A percentile compares a stretch with the other conserved stretches of the same genome.
phyloP scores from a whole-genome alignment of 192 early-diverging fungal genomes.

The Mortierella alpina region DNA sequence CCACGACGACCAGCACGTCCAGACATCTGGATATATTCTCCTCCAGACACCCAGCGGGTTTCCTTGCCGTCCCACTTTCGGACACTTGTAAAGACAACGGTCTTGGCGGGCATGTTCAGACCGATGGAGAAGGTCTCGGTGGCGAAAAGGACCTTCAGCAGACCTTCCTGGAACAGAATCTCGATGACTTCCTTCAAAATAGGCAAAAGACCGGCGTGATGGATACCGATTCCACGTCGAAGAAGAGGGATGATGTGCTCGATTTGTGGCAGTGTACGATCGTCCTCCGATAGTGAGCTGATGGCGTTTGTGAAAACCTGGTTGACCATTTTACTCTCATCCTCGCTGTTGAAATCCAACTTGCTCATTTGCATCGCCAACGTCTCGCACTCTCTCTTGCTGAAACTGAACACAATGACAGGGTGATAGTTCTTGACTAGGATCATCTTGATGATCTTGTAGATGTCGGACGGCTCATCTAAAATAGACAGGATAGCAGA shows the following conservation, averaged over 20 bases:
- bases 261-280: conserved; percentile 91
- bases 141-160: conserved; percentile 97
- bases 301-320: conserved; percentile 92
- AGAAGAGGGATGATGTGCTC: conserved; percentile 92
- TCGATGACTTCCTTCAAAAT: conserved; percentile 98
- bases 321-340: conserved; percentile 85
- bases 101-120: conserved; percentile 99
- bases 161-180: conserved; percentile 96
- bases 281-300: conserved; percentile 85
- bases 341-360: conserved; percentile 91
- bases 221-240: conserved; percentile 93
- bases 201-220: conserved; percentile 95
- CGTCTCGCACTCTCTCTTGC: conserved; percentile 92
- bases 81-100: conserved; percentile 95
- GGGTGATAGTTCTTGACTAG: conserved; percentile 96
- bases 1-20: conserved; percentile 98
- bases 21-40: conserved; percentile 99
- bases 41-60: conserved; percentile 80
- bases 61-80: conserved; percentile 94
- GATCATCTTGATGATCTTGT: conserved; percentile 96
- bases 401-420: conserved; percentile 98
- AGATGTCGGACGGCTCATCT: conserved; percentile 80
- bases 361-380: conserved; percentile 93
- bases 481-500: background rate
- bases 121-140: conserved; percentile 99